Conservation (phyloP, 1,284 basidiomycete species). For the Apiotrichum gracile region DNA sequence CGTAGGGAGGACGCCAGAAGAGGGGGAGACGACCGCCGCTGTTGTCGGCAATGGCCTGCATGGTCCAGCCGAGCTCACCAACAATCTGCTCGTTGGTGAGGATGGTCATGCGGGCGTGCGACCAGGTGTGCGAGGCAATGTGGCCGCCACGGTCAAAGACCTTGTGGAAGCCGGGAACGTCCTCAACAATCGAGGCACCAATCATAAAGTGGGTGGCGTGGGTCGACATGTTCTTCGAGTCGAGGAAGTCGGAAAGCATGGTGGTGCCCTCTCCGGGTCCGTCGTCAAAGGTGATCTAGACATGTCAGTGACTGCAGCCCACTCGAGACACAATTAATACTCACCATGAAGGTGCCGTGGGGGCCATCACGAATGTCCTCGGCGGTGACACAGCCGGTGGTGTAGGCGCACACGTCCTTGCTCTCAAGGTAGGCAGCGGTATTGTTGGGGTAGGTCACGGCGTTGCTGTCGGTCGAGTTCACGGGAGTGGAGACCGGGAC, state of each 20-base stretch:
- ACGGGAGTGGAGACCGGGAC: slow-evolving; percentile 5
- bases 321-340: slow-evolving; percentile 6
- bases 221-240: slow-evolving; percentile 48
- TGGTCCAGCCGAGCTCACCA: slow-evolving; percentile 52
- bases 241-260: slow-evolving; percentile 51
- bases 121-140: slow-evolving; percentile 1
- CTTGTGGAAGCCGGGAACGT: not conserved
- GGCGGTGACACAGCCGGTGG: slow-evolving; percentile 31
- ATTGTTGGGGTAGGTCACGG: slow-evolving; percentile 12
- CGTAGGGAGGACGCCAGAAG: slow-evolving; percentile 48
- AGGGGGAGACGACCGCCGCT: slow-evolving; percentile 40
- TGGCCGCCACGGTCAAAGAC: not conserved
- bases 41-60: slow-evolving; percentile 44
- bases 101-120: slow-evolving; percentile 32
- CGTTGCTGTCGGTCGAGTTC: slow-evolving; percentile 14
- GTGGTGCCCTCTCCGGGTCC: slow-evolving; percentile 52
- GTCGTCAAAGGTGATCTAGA: slow-evolving; percentile 50
- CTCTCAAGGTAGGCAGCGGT: slow-evolving; percentile 7
- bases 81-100: slow-evolving; percentile 54
- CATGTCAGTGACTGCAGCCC: not conserved
- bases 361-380: slow-evolving; percentile 32
- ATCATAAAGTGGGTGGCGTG: slow-evolving; percentile 53
- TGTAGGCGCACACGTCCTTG: slow-evolving; percentile 41
- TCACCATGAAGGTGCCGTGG: slow-evolving; percentile 32
- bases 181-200: not conserved